These are phyloP conservation scores for Paraphaeosphaeria sporulosa DNA, from an alignment of 2,329 filamentous ascomycete genomes.

Conservation along the genomic window DNA sequence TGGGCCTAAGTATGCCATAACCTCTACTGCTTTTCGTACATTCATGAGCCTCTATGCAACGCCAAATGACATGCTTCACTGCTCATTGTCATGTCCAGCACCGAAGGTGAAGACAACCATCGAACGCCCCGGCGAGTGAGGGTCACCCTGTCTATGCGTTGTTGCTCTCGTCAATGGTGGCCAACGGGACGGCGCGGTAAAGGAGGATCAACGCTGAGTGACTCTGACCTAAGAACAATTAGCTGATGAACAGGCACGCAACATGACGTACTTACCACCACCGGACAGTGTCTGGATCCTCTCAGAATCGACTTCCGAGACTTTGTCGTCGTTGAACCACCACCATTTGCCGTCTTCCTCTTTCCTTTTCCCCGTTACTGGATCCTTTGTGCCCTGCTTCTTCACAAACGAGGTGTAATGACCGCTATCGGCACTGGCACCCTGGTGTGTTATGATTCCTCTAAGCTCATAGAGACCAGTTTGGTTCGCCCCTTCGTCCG, in stretches of 20 bases:
- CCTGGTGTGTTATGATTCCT: constrained; percentile 94
- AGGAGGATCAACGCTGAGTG: constrained; percentile 84
- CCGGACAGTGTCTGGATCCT: constrained; percentile 91
- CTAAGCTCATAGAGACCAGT: constrained; percentile 95
- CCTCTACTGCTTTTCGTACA: constrained; percentile 19
- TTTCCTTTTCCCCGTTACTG: constrained; percentile 76
- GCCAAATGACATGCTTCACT: constrained; percentile 29
- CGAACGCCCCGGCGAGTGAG: background rate
- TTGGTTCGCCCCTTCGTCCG: constrained; percentile 86
- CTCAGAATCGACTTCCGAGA: constrained; percentile 87
- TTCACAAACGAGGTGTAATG: constrained; percentile 99
- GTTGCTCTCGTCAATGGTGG: constrained; percentile 60
- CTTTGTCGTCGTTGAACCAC: constrained; percentile 99
- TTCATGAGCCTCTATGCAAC: constrained; percentile 39
- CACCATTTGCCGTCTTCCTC: constrained; percentile 96
- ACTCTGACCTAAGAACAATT: constrained; percentile 64
- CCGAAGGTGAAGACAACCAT: constrained; percentile 19
- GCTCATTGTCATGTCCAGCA: constrained; percentile 15
- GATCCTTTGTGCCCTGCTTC: constrained; percentile 78
- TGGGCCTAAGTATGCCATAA: constrained; percentile 11
- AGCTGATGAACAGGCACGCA: constrained; percentile 14
- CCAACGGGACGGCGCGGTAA: constrained; percentile 77
- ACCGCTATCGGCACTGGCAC: constrained; percentile 93
- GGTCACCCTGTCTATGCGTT: constrained; percentile 32
- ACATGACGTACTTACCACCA: constrained; percentile 67